Evolutionary conservation across 495 filamentous ascomycete genomes (phyloP).

Genomic region (Chaetomium tenue): DNA sequence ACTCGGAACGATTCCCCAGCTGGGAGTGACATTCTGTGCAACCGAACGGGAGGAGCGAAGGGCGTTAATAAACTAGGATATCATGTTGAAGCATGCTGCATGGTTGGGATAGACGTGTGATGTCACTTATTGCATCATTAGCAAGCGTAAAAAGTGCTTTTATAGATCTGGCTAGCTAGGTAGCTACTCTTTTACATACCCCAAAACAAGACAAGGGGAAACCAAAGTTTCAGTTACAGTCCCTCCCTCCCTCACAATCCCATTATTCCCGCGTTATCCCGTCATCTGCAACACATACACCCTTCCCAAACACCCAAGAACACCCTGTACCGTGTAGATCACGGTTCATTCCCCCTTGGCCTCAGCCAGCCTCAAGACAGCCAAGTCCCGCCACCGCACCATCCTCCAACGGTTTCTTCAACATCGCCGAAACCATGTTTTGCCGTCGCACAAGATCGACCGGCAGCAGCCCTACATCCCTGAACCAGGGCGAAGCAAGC

Average conservation of each 20-base stretch:
- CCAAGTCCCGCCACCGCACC: neutral
- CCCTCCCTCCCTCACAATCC: neutral
- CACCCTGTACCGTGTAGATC: too few relatives aligned
- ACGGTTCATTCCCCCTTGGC: too few relatives aligned
- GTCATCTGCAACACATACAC: neutral
- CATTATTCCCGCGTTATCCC: neutral
- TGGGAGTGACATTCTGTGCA: too few relatives aligned
- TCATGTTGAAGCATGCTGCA: neutral
- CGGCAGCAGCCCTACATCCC: neutral
- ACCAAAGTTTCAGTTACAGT: neutral
- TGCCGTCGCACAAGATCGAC: neutral
- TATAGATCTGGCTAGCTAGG: neutral
- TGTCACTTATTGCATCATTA: neutral
- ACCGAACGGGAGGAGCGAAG: neutral
- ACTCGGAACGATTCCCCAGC: too few relatives aligned
- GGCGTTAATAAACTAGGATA: neutral
- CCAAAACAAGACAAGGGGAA: neutral
- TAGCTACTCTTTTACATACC: neutral
- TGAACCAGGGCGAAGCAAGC: neutral
- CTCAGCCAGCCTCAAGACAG: neutral
- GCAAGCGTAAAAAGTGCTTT: neutral
- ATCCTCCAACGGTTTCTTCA: neutral
- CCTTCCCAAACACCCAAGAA: neutral
- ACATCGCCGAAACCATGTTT: neutral
- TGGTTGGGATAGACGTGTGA: neutral